Evolutionary conservation across 139 green algal species (phyloP).

Genomic region (Gonium pectorale): DNA sequence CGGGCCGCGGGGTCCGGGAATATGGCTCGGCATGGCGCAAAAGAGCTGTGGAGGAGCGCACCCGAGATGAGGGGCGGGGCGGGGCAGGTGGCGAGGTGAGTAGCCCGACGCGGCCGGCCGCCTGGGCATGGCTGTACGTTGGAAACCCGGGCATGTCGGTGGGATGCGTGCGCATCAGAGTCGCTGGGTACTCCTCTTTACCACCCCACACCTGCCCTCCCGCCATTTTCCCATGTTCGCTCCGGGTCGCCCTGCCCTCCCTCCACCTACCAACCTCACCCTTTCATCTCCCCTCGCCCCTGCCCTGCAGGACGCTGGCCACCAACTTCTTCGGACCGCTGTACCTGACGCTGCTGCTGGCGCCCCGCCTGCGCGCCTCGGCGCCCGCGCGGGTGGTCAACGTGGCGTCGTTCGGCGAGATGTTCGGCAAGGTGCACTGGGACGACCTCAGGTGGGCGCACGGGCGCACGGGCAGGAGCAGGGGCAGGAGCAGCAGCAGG

Average conservation of each 20-base stretch:
- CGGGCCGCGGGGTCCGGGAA: no score
- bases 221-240: background rate
- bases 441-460: constrained; percentile 24
- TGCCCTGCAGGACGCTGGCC: constrained; percentile 65
- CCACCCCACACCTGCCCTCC: background rate
- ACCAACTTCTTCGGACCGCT: constrained; percentile 76
- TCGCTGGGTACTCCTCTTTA: background rate
- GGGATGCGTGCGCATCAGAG: no score
- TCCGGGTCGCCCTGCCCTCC: background rate
- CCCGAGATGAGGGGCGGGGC: no score
- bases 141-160: no score
- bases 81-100: no score
- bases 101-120: no score
- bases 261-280: background rate
- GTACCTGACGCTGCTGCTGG: constrained; percentile 71
- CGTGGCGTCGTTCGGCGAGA: constrained; percentile 66
- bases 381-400: constrained; percentile 66
- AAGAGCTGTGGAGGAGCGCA: no score
- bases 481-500: no score
- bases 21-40: no score
- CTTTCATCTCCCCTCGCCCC: constrained; percentile 43
- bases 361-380: constrained; percentile 57
- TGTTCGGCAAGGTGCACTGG: constrained; percentile 31
- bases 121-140: no score
- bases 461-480: background rate